Evolutionary conservation across 225 moss, liverwort and hornwort genomes (phyloP), one percentile per base, ranked within the genome.

Genomic region (Polytrichum formosum): DNA sequence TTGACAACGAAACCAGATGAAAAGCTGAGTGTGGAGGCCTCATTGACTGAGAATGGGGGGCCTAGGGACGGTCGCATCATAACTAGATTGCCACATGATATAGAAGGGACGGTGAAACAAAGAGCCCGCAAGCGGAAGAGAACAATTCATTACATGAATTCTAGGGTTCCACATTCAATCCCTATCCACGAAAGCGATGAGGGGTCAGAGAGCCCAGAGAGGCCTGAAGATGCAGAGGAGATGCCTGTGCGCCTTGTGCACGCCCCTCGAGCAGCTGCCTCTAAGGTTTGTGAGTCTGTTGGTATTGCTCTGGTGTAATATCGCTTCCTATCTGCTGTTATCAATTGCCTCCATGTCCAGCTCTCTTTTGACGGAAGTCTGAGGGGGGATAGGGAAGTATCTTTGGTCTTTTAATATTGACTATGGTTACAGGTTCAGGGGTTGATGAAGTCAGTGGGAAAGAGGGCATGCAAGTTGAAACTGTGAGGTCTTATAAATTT

Each of bases 101-200:
- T 71, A 35, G 80, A 81, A 19, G 75, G 77, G 4, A 69, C 75
- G 0, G 21, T 61, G 13, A 78, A 75, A 29, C 62, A 72, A 31
- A 72, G 58, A 23, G 16, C 25, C 20, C 80, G 84, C 35, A 84
- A 77, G 55, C 74, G 80, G 4, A 84, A 80, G 73, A 84, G 81
- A 75, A 84, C 80, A 2, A 81, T 75, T 28, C 80, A 77, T 37
- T 84, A 69, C 26, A 84, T 63, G 55, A 84, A 84, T 69, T 80
- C 80, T 64, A 78, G 77, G 72, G 84, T 84, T 69, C 84, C 84
- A 7, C 80, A 80, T 63, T 74, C 80, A 19, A 54, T 78, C 61
- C 80, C 80, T 59, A 67, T 73, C 6, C 64, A 70, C 70, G 84
- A 81, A 55, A 84, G 77, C 53, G 83, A 84, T 3, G 78, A 81